Percentiles rank a stretch among this genome's conserved stretches.
Conservation (phyloP, 2,329 filamentous ascomycete genomes). For the Cercospora janseana region DNA sequence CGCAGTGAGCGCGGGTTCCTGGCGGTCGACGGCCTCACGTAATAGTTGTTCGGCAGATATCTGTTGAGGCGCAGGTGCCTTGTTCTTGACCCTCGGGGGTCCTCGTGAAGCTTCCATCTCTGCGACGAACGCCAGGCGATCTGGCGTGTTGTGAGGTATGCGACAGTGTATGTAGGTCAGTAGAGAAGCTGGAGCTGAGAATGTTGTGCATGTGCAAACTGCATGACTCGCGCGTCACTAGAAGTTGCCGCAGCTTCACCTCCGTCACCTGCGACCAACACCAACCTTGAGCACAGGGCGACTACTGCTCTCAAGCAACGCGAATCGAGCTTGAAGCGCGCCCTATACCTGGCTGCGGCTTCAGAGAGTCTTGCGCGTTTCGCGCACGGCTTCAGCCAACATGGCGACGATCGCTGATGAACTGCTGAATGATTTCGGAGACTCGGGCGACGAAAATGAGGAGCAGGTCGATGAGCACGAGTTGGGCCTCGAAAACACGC, state of each 20-base stretch:
- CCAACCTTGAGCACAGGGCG: neutral
- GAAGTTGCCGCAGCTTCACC: neutral
- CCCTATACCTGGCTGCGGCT: neutral
- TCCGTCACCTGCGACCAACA: neutral
- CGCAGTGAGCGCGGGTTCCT: constrained; percentile 82
- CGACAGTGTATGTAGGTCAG: neutral
- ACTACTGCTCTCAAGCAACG: neutral
- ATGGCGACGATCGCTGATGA: constrained; percentile 95
- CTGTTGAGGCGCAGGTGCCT: constrained; percentile 77
- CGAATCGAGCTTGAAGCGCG: neutral
- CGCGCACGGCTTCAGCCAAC: constrained; percentile 21
- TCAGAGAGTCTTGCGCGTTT: neutral
- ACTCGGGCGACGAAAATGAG: constrained; percentile 74
- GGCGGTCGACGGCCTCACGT: constrained; percentile 92
- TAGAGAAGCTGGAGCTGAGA: neutral
- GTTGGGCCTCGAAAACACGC: constrained; percentile 10
- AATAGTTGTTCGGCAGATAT: constrained; percentile 97
- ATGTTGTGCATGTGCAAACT: constrained; percentile 1
- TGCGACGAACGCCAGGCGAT: neutral
- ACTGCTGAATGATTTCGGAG: constrained; percentile 85
- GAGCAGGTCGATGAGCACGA: constrained; percentile 40
- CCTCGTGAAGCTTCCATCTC: constrained; percentile 85
- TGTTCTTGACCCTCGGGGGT: constrained; percentile 97
- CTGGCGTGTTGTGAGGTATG: neutral
- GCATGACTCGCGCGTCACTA: constrained; percentile 8